Evolutionary conservation across 2,329 filamentous ascomycete genomes (phyloP).

Genomic region (Diaporthe sp.): DNA sequence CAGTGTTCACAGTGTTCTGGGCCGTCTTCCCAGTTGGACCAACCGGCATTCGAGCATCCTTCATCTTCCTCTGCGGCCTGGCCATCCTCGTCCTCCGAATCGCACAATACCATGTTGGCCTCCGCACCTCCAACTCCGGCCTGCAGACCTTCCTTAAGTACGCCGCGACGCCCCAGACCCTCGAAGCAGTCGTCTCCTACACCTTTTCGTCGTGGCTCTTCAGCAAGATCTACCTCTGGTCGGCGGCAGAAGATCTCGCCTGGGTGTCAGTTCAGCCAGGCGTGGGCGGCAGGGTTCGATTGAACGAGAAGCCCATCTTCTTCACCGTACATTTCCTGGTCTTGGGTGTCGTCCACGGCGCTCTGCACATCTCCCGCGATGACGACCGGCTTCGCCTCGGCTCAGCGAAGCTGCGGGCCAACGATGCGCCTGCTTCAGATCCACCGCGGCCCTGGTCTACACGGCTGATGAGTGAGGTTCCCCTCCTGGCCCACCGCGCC

Average conservation of each 20-base stretch:
- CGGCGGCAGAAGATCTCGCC: conserved; percentile 69
- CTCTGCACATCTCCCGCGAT: conserved; percentile 78
- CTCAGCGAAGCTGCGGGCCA: conserved; percentile 47
- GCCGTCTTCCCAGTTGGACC: conserved; percentile 86
- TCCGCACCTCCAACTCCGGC: conserved; percentile 77
- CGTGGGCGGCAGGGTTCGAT: conserved; percentile 76
- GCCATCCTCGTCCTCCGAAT: conserved; percentile 88
- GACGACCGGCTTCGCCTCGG: conserved; percentile 75
- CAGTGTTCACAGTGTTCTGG: conserved; percentile 81
- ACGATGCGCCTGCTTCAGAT: conserved; percentile 36
- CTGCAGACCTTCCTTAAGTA: conserved; percentile 73
- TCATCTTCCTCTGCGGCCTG: conserved; percentile 83
- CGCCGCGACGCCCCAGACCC: conserved; percentile 69
- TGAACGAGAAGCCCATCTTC: conserved; percentile 91
- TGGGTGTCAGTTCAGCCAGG: conserved; percentile 81
- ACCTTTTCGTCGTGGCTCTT: conserved; percentile 82
- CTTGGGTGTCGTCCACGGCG: conserved; percentile 77
- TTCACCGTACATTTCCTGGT: conserved; percentile 78
- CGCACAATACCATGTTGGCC: conserved; percentile 81
- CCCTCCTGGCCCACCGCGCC: conserved; percentile 53
- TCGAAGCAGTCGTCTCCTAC: conserved; percentile 83
- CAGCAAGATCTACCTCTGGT: conserved; percentile 84
- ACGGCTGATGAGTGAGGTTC: conserved; percentile 54
- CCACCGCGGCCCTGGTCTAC: conserved; percentile 50
- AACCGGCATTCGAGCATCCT: conserved; percentile 78